Evolutionary conservation across 345 rosid genomes (phyloP), one percentile per base, ranked within the genome.

Genomic region (Raphanus sativus): DNA sequence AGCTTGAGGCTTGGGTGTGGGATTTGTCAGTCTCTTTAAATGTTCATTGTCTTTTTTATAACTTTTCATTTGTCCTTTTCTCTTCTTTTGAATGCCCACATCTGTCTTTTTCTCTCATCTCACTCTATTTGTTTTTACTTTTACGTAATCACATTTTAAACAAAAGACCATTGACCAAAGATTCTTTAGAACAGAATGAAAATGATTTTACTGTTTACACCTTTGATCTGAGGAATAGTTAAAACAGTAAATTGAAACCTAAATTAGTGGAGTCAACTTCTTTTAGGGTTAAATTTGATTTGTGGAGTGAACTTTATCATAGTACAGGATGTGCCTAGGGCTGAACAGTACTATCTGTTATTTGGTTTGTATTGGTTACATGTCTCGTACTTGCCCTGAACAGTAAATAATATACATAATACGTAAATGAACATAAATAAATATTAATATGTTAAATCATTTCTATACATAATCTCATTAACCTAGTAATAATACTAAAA

Each of bases 111-210:
- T 78, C 33, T n/a, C n/a, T 2, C 15, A n/a, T 70, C 16, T 71
- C 68, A 71, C 68, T 78, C 77, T 72, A 32, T 78, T 72, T 78
- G 73, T 78, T 65, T 71, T 65, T 38, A 71, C 24, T 65, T 71
- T 65, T 38, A 71, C 24, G 55, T 71, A 77, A 77, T 67, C 48
- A 71, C 4, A 40, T 16, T 62, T 40, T 5, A 26, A 42, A 45
- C 32, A 21, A 65, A 66, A 65, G 73, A 71, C 73, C 73, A 65
- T 66, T 78, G 81, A 78, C 81, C 73, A 78, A 17, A 71, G 54
- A 58, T 56, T 71, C 30, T 32, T 26, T 24, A 8, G 10, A 76
- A 62, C 48, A 58, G 11, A 64, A 64, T 52, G 48, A 32, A 21
- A 30, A 11, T 6, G 5, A 2, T 52, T 28, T 72, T 62, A 74